Percentiles rank a stretch among this genome's conserved stretches.
These are phyloP conservation scores for Allium fistulosum DNA, from an alignment of 106 monocot species.

Conservation along the genomic window DNA sequence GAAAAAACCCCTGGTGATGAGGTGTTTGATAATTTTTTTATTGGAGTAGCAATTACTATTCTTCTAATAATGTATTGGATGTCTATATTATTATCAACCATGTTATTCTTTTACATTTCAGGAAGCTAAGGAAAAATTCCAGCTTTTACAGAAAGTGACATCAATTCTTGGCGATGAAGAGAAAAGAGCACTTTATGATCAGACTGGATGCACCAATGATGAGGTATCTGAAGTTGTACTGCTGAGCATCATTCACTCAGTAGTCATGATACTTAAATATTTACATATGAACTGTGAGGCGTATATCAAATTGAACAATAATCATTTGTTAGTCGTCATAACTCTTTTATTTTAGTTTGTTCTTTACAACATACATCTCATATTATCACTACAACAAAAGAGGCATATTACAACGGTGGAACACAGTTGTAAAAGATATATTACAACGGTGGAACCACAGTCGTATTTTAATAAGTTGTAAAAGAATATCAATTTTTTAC, in stretches of 20 bases:
- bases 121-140: conserved; percentile 97
- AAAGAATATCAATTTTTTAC: too few species aligned
- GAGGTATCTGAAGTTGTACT: conserved; percentile 18
- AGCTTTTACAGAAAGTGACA: conserved; percentile 87
- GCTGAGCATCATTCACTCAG: background rate
- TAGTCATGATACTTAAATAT: too few species aligned
- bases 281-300: background rate
- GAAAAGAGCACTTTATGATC: conserved; percentile 86
- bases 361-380: too few species aligned
- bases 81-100: background rate
- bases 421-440: too few species aligned
- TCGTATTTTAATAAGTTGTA: too few species aligned
- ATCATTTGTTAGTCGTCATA: too few species aligned
- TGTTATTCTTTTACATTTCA: conserved; percentile 13
- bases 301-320: too few species aligned
- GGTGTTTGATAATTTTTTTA: conserved; percentile 23
- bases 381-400: too few species aligned
- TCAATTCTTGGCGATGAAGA: conserved; percentile 91
- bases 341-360: too few species aligned
- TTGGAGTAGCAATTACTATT: background rate
- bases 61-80: background rate
- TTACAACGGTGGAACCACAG: too few species aligned
- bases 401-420: too few species aligned
- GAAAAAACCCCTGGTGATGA: conserved; percentile 90
- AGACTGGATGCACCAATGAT: conserved; percentile 82